A percentile compares a stretch with the other conserved stretches of the same genome.
Conservation (phyloP, 208 protist genomes). For the Wallacemonas sp. region DNA sequence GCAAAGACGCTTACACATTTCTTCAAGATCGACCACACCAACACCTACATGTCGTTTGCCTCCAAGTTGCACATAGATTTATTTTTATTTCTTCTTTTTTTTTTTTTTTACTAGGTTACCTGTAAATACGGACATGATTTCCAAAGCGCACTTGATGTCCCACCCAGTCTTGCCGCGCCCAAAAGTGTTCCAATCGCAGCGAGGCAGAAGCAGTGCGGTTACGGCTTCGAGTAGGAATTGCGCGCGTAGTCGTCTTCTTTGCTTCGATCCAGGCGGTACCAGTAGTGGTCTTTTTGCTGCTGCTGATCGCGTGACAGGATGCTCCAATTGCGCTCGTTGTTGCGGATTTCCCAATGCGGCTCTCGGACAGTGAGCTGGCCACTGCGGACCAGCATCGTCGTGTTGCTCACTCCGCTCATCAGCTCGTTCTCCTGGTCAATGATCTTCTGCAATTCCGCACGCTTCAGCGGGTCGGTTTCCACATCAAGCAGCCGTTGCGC, state of each 20-base stretch:
- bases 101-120: no score
- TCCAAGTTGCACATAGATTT: no score
- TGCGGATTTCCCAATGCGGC: conserved; percentile 84
- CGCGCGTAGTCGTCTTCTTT: conserved; percentile 82
- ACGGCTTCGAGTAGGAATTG: conserved; percentile 64
- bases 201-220: no score
- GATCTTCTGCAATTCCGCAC: conserved; percentile 48
- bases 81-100: no score
- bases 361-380: conserved; percentile 77
- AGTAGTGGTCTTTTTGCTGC: conserved; percentile 89
- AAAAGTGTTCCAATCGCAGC: no score
- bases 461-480: conserved; percentile 51
- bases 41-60: no score
- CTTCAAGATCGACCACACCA: no score
- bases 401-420: conserved; percentile 51
- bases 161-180: no score
- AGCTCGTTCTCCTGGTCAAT: conserved; percentile 60
- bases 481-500: conserved; percentile 48
- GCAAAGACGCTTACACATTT: no score
- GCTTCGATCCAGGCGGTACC: conserved; percentile 82
- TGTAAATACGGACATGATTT: no score
- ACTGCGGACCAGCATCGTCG: conserved; percentile 75
- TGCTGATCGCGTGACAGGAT: conserved; percentile 83
- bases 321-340: conserved; percentile 87
- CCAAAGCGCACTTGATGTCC: no score